Base-by-base conservation (phyloP, 2,329 filamentous ascomycete genomes). In the Xylariaceae sp. region DNA sequence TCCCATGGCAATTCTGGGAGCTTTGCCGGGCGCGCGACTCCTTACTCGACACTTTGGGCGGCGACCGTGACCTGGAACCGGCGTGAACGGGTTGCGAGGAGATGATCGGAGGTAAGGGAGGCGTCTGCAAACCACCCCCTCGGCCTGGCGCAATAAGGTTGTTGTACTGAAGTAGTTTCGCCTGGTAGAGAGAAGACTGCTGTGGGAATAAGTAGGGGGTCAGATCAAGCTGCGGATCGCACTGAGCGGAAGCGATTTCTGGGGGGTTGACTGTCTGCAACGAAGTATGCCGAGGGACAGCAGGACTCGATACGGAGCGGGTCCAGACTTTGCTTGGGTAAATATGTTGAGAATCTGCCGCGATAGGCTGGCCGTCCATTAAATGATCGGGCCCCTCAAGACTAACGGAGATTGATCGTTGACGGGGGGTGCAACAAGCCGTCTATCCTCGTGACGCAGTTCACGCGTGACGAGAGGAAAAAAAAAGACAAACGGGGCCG, bases 111-210 rank as follows among this genome's bases (percentile, higher is more conserved):
- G 81, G 78, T 61, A 84, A 78, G 60, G 83, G 80, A 63, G 79
- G 74, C 60, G 80, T 77, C 68, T 84, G 82, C 60, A 85, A 73
- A 67, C 82, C 81, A 66, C 81, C 80, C 59, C 73, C 72, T 68
- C 82, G 76, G 58, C 80, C 76, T 53, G 82, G 80, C 56, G 83
- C 82, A 65, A 87, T 80, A 70, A 87, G 82, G 69, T 81, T 82
- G 73, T 87, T 87, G 77, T 87, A 87, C 66, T 86, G 80, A 55
- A 83, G 78, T 58, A 88, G 80, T 73, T 85, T 83, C 56, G 82
- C 82, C 68, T 86, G 82, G 73, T 85, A 84, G 64, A 82, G 75
- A 48, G 79, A 82, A 39, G 80, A 76, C 64, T 86, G 82, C 63
- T 85, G 83, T 13, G 82, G 82, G 59, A 85, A 76, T 66, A 85